These are phyloP conservation scores for Cicer cuneatum DNA, from an alignment of 306 rosid genomes.

Conservation along the genomic window DNA sequence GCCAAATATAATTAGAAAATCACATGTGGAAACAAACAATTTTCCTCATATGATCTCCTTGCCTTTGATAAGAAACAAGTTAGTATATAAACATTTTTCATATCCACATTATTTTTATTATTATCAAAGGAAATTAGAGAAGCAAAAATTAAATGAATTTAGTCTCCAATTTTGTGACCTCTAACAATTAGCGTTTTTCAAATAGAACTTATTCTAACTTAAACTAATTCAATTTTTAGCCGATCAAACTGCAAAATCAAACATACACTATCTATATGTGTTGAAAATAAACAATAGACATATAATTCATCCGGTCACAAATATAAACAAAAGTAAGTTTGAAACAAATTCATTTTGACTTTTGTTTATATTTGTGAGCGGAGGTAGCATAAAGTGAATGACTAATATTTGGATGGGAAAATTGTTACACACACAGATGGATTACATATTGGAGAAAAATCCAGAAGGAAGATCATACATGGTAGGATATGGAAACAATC, in stretches of 20 bases:
- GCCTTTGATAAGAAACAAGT: conserved; percentile 77
- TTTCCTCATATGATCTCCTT: conserved; percentile 46
- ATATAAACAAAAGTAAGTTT: no score
- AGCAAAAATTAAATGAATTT: no score
- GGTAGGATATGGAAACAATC: conserved; percentile 80
- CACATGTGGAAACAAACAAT: conserved; percentile 56
- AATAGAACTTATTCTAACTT: no score
- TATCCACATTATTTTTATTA: background rate
- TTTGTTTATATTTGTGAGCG: no score
- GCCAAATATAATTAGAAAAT: conserved; percentile 54
- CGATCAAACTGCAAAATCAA: no score
- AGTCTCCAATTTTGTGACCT: no score
- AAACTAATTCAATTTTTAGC: no score
- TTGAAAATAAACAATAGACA: no score
- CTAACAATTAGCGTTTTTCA: no score
- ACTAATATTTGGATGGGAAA: background rate
- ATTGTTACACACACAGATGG: conserved; percentile 56
- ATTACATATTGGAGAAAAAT: conserved; percentile 74
- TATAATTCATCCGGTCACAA: no score
- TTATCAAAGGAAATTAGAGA: background rate
- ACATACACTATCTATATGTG: no score
- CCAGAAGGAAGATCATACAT: conserved; percentile 76
- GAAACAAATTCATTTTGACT: no score
- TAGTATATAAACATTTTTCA: background rate
- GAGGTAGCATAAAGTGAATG: background rate